Evolutionary conservation across 257 asterid genomes (phyloP), one percentile per base, ranked within the genome.

Genomic region (Apocynum venetum): DNA sequence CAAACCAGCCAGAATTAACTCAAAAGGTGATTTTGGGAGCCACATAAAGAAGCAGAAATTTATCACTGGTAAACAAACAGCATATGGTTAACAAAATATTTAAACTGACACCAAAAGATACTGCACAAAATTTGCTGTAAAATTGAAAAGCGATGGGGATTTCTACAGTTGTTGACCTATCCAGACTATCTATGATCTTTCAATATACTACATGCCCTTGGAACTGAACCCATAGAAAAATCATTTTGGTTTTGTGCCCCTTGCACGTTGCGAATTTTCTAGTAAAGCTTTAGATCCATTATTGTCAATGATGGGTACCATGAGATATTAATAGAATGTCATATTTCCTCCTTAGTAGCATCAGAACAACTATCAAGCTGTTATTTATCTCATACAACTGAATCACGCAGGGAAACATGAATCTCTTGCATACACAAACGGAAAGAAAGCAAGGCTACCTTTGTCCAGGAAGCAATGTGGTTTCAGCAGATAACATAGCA

Each of bases 401-500:
- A 71, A 20, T 25, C 46, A 41, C 11, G 65, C 56, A 49, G 35
- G 15, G 43, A 49, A 31, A 2, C 61, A 49, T 51, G 63, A 31
- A 17, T 41, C 4, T 19, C 11, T n/a, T 68, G 19, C 53, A 68
- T 43, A 44, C 0, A 20, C 11, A 44, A 2, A 43, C 43, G 19
- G 17, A 46, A 43, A 15, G 67, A 19, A 52, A 59, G 7, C 55
- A 35, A 59, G 31, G 4, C 57, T 86, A 92, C 98, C 97, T 92
- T 73, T 84, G 93, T 78, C 89, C 88, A 71, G 86, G 75, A 79
- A 93, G 87, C 88, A 93, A 73, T n/a, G 91, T 79, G 80, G 96
- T 90, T 88, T 95, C 98, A 48, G 98, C 97, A 81, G 98, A 95
- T 80, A 95, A 80, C 99, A 95, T 95, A 47, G 99, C 96, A 74